Evolutionary conservation across 371 early-diverging fungal species (phyloP), one percentile per base, ranked within the genome.

Genomic region (Mucor racemosus): DNA sequence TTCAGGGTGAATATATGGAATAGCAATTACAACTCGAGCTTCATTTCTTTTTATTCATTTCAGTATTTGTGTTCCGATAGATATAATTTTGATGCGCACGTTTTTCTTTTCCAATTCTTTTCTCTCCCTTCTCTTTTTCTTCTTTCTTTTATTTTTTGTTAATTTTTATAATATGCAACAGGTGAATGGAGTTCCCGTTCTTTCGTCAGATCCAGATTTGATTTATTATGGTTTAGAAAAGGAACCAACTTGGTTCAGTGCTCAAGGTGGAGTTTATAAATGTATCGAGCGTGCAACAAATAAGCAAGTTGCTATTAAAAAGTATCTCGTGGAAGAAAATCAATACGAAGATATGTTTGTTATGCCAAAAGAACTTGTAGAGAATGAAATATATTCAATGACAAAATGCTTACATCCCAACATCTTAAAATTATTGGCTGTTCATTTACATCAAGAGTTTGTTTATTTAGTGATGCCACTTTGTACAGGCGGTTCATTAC

Each of bases 351-450:
- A 80, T 56, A 76, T 76, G 65, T 83, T 83, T 74, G 78, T 80
- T 15, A 83, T 83, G 79, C 81, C 84, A 26, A 79, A 80, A 62
- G 81, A 83, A 41, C 75, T 83, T 21, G 81, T 83, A 4, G 84
- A 80, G 55, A 83, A 80, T 53, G 84, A 83, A 65, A 83, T 83
- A 26, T 80, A 80, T 55, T 77, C 84, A 50, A 80, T 83, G 84
- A 80, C 84, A 11, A 77, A 79, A 60, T 83, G 84, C 54, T 63
- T 73, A 8, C 84, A 83, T 59, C 72, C 70, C 40, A 80, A 83
- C 48, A 79, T 80, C 38, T 74, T 83, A 9, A 74, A 79, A 55
- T 50, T 83, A 13, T 59, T 67, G 19, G 76, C 78, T 10, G 81
- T 83, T 10, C 72, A 83, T 55, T 67, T 83, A n/a, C 76, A 79